Conservation (phyloP, 768 basidiomycete genomes). For the Pulveroboletus sp. region DNA sequence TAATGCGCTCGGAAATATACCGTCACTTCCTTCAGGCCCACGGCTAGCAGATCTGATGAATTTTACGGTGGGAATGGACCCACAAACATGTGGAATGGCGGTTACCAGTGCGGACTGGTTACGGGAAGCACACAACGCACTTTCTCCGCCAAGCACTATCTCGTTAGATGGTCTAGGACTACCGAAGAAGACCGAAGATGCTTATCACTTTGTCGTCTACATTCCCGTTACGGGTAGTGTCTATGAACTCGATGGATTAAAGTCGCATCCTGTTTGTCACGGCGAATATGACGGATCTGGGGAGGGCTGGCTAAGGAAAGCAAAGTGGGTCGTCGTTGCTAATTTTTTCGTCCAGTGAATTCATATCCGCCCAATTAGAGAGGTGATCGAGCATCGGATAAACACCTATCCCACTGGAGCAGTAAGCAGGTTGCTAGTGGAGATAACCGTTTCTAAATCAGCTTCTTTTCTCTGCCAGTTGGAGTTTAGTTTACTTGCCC, state of each 20-base stretch:
- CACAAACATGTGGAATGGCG: slow-evolving; percentile 76
- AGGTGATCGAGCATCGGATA: slow-evolving; percentile 85
- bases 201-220: slow-evolving; percentile 97
- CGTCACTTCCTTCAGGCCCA: slow-evolving; percentile 53
- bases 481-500: slow-evolving; percentile 87
- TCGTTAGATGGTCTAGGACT: slow-evolving; percentile 80
- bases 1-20: slow-evolving; percentile 84
- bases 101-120: slow-evolving; percentile 80
- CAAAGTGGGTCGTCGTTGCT: slow-evolving; percentile 45
- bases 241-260: slow-evolving; percentile 93
- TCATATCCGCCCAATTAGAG: slow-evolving; percentile 40
- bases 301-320: slow-evolving; percentile 81
- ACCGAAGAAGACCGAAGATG: slow-evolving; percentile 68
- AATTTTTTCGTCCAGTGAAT: slow-evolving; percentile 8
- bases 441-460: slow-evolving; percentile 1
- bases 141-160: slow-evolving; percentile 86
- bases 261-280: slow-evolving; percentile 73
- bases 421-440: slow-evolving; percentile 43
- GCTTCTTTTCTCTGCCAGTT: slow-evolving; percentile 43
- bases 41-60: slow-evolving; percentile 68
- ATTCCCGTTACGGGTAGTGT: slow-evolving; percentile 76
- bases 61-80: slow-evolving; percentile 84
- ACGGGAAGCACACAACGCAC: slow-evolving; percentile 83
- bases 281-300: slow-evolving; percentile 61
- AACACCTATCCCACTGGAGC: slow-evolving; percentile 85